Conservation (phyloP, 805 yeast genomes). For the Saccharomycopsis fodiens region DNA sequence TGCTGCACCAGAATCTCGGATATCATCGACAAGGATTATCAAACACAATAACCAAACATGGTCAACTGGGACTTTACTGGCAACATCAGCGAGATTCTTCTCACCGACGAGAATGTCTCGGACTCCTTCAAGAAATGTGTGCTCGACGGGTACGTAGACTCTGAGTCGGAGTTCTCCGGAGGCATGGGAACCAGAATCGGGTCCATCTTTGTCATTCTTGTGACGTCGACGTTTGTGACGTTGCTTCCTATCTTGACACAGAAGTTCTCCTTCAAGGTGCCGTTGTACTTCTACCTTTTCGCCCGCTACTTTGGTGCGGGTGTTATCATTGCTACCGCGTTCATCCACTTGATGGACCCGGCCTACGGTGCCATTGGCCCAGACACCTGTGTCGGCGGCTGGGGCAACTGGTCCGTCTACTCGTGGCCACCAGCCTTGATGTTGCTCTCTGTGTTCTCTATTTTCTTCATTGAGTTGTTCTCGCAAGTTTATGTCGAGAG, state of each 20-base stretch:
- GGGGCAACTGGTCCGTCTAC: slow-evolving; percentile 26
- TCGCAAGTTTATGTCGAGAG: slow-evolving; percentile 34
- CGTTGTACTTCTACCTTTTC: slow-evolving; percentile 27
- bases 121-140: slow-evolving; percentile 37
- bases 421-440: slow-evolving; percentile 43
- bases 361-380: slow-evolving; percentile 31
- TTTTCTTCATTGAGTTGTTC: slow-evolving; percentile 36
- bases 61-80: slow-evolving; percentile 25
- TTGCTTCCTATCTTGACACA: slow-evolving; percentile 39
- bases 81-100: slow-evolving; percentile 24
- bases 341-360: slow-evolving; percentile 56
- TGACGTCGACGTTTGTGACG: slow-evolving; percentile 39
- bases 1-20: too few species aligned
- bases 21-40: too few species aligned
- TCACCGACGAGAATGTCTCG: slow-evolving; percentile 25
- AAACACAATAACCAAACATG: slow-evolving; percentile 6
- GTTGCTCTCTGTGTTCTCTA: slow-evolving; percentile 31
- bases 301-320: slow-evolving; percentile 61
- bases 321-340: slow-evolving; percentile 70
- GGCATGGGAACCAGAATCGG: slow-evolving; percentile 42
- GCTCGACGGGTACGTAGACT: slow-evolving; percentile 33
- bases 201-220: slow-evolving; percentile 52
- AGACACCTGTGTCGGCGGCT: slow-evolving; percentile 22
- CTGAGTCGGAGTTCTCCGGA: slow-evolving; percentile 37
- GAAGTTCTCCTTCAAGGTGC: slow-evolving; percentile 34